A percentile compares a stretch with the other conserved stretches of the same genome.
Conservation (phyloP, 352 stramenopile species). For the Globisporangium yorkense region DNA sequence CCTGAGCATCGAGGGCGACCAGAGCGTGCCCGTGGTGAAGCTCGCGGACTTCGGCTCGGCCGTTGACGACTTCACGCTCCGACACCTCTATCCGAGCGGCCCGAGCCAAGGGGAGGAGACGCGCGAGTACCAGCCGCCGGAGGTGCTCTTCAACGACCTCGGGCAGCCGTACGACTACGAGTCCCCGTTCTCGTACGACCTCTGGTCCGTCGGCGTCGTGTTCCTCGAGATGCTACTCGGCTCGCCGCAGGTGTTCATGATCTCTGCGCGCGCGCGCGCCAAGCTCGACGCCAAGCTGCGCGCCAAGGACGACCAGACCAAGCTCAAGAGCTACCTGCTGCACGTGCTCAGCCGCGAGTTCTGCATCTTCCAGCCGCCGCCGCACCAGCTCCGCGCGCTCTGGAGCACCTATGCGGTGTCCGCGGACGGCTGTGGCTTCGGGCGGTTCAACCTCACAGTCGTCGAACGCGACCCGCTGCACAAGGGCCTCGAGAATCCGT, state of each 20-base stretch:
- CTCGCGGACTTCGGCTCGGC: constrained; percentile 87
- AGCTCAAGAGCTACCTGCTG: constrained; percentile 61
- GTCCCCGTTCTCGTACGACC: constrained; percentile 74
- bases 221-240: constrained; percentile 95
- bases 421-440: constrained; percentile 79
- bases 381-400: constrained; percentile 44
- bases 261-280: constrained; percentile 81
- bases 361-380: constrained; percentile 69
- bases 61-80: constrained; percentile 68
- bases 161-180: constrained; percentile 55
- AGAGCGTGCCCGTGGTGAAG: constrained; percentile 49
- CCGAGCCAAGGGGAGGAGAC: constrained; percentile 91
- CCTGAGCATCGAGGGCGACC: constrained; percentile 24
- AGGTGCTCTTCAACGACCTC: constrained; percentile 74
- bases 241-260: constrained; percentile 85
- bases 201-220: constrained; percentile 93
- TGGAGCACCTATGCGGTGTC: constrained; percentile 69
- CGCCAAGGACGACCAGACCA: constrained; percentile 21
- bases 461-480: constrained; percentile 87
- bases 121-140: constrained; percentile 93
- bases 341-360: constrained; percentile 83
- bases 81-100: constrained; percentile 61
- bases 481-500: constrained; percentile 79
- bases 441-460: constrained; percentile 91
- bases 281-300: constrained; percentile 86